Percentiles rank a stretch among this genome's conserved stretches.
phyloP scores from a whole-genome alignment of 163 green algal species.

The Volvox carteri region DNA sequence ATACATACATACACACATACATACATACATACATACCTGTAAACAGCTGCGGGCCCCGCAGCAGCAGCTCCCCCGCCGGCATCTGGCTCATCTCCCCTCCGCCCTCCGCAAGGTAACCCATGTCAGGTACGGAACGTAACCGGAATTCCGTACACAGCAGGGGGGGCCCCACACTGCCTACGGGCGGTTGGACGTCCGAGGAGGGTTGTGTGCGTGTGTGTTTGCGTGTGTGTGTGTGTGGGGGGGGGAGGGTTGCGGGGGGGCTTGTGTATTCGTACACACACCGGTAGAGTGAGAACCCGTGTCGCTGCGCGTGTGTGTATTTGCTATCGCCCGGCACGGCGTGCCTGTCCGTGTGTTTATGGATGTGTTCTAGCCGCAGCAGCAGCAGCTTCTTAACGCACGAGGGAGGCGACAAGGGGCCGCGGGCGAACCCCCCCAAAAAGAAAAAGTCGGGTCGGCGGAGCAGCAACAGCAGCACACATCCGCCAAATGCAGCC shows the following conservation, averaged over 20 bases:
- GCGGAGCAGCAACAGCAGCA: neutral
- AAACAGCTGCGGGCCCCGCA: slow-evolving; percentile 89
- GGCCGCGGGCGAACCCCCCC: no score
- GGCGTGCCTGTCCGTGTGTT: no score
- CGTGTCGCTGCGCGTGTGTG: no score
- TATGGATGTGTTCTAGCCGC: no score
- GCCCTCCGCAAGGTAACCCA: slow-evolving; percentile 72
- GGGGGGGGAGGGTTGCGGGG: neutral
- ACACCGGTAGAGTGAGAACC: no score
- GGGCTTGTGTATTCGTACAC: no score
- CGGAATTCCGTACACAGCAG: slow-evolving; percentile 61
- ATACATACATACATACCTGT: no score
- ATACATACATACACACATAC: no score
- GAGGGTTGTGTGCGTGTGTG: neutral
- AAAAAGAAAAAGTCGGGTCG: no score
- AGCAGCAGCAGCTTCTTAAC: no score
- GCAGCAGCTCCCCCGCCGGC: slow-evolving; percentile 86
- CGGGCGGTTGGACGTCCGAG: neutral
- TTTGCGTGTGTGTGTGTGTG: neutral
- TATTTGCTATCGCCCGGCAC: no score
- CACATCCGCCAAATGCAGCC: no score
- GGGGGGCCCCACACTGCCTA: slow-evolving; percentile 58
- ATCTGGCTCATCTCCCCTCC: neutral
- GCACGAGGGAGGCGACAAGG: slow-evolving; percentile 4
- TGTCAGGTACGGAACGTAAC: slow-evolving; percentile 76